phyloP scores from a whole-genome alignment of 202 grass and related monocot genomes.

The Carex arenaria region DNA sequence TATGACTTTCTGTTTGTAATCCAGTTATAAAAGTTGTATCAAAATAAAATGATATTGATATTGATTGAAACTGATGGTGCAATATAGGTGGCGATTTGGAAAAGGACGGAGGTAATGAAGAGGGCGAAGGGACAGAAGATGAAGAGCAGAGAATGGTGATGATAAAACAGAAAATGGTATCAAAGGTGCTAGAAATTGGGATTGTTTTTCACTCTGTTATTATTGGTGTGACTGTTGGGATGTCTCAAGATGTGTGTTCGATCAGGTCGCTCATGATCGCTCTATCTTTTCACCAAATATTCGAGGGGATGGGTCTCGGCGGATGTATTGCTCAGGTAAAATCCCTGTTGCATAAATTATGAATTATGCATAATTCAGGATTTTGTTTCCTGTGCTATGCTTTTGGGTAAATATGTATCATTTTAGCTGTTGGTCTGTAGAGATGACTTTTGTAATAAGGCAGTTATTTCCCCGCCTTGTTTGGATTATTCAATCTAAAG shows the following conservation, averaged over 20 bases:
- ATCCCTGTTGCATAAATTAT: not conserved
- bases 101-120: constrained; percentile 23
- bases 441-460: not conserved
- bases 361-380: not conserved
- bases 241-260: constrained; percentile 91
- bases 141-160: constrained; percentile 50
- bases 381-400: not conserved
- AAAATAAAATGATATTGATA: not conserved
- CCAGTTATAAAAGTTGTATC: not conserved
- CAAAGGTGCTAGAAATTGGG: constrained; percentile 89
- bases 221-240: constrained; percentile 81
- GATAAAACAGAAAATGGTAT: constrained; percentile 95
- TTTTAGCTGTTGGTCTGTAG: not conserved
- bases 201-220: constrained; percentile 95
- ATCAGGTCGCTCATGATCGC: constrained; percentile 81
- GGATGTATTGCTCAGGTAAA: constrained; percentile 95
- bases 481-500: not conserved
- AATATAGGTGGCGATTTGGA: constrained; percentile 38
- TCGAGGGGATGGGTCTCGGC: constrained; percentile 87
- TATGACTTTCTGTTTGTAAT: not conserved
- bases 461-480: not conserved
- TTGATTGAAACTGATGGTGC: constrained; percentile 30
- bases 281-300: constrained; percentile 89
- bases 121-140: constrained; percentile 26
- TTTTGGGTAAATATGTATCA: not conserved